phyloP scores from a whole-genome alignment of 768 basidiomycete species.

The Udeniomyces megalosporus region DNA sequence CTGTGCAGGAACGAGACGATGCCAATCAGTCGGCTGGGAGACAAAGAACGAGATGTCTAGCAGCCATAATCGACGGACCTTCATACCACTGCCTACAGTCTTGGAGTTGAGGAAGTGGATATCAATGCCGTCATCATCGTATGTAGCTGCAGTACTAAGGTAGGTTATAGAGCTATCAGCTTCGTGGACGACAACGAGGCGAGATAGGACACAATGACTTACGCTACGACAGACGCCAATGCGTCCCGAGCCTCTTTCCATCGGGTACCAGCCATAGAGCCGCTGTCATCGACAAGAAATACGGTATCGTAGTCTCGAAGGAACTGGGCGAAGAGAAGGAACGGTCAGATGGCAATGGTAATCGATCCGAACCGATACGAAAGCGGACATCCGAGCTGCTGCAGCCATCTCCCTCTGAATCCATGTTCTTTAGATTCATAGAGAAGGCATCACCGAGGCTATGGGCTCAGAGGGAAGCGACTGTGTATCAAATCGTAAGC shows the following conservation, averaged over 20 bases:
- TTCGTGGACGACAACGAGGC: background rate
- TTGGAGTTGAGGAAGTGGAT: conserved; percentile 11
- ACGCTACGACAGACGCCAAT: background rate
- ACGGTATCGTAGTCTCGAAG: conserved; percentile 3
- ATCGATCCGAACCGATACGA: background rate
- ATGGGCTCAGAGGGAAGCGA: no score
- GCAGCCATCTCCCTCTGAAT: no score
- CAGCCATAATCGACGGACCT: background rate
- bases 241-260: background rate
- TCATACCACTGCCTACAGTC: background rate
- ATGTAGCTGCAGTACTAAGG: background rate
- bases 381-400: background rate
- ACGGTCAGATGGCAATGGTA: background rate
- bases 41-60: no score
- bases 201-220: no score
- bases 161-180: background rate
- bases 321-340: background rate
- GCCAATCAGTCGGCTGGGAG: background rate
- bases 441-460: no score
- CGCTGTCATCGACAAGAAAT: conserved; percentile 4
- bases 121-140: background rate
- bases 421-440: no score
- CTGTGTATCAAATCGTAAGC: no score
- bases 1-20: background rate
- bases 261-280: conserved; percentile 2